These are phyloP conservation scores for Paralagenidium karlingii DNA, from an alignment of 352 stramenopile genomes.

Conservation along the genomic window DNA sequence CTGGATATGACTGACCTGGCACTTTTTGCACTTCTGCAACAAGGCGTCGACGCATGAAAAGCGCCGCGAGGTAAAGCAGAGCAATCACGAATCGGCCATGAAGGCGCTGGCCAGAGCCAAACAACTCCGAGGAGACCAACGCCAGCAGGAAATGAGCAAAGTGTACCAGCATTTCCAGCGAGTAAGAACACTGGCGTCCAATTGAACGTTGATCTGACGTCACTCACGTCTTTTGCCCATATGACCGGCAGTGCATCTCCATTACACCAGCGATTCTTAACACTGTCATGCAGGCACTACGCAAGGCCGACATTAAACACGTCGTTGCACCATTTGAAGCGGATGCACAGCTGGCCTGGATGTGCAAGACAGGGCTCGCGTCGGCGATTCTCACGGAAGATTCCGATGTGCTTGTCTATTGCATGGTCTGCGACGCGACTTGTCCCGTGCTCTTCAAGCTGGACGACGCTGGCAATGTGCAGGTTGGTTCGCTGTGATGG, in stretches of 20 bases:
- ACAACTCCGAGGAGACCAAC: conserved; percentile 24
- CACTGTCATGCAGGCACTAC: conserved; percentile 42
- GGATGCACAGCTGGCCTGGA: conserved; percentile 68
- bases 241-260: conserved; percentile 27
- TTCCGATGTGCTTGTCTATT: conserved; percentile 71
- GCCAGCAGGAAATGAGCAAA: conserved; percentile 38
- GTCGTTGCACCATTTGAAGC: conserved; percentile 68
- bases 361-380: conserved; percentile 44
- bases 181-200: conserved; percentile 5
- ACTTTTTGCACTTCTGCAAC: not conserved
- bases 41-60: conserved; percentile 63
- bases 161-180: conserved; percentile 45
- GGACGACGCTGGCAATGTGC: conserved; percentile 40
- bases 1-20: no score
- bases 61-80: conserved; percentile 32
- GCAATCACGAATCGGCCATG: conserved; percentile 37
- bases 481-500: conserved; percentile 12
- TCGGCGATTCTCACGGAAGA: conserved; percentile 70
- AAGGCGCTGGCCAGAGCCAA: conserved; percentile 34
- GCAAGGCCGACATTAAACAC: conserved; percentile 24
- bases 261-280: conserved; percentile 48
- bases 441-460: conserved; percentile 56
- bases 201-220: not conserved
- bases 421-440: conserved; percentile 30
- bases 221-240: not conserved